Percentiles rank a stretch among this genome's conserved stretches.
phyloP scores from a whole-genome alignment of 2,329 filamentous ascomycete species.

The Fusarium solani-melongenae region DNA sequence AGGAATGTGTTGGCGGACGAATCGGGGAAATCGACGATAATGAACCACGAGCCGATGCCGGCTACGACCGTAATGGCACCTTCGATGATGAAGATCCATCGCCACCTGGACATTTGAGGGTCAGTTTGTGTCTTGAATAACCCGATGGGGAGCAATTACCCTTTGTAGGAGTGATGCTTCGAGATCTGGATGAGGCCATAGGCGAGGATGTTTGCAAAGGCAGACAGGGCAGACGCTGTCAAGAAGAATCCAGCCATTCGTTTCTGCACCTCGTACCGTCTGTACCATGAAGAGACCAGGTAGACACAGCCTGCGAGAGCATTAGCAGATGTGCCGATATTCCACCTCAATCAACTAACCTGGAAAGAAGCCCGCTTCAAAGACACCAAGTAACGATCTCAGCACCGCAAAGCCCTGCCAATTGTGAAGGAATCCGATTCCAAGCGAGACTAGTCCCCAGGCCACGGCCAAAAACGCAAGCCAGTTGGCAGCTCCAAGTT shows the following conservation, averaged over 20 bases:
- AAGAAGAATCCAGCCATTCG: conserved; percentile 26
- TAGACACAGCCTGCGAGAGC: conserved; percentile 10
- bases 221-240: conserved; percentile 10
- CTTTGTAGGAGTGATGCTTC: conserved; percentile 21
- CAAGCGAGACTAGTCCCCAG: conserved; percentile 23
- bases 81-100: conserved; percentile 34
- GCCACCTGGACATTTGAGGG: conserved; percentile 6
- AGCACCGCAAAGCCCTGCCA: conserved; percentile 20
- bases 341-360: neutral
- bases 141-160: neutral
- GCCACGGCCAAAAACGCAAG: conserved; percentile 21
- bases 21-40: conserved; percentile 34
- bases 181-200: conserved; percentile 27
- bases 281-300: conserved; percentile 27
- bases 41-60: conserved; percentile 28
- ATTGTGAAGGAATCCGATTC: conserved; percentile 21
- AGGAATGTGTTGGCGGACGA: conserved; percentile 25
- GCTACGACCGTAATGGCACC: conserved; percentile 24
- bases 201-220: conserved; percentile 29
- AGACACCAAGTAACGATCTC: conserved; percentile 15
- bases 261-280: conserved; percentile 26
- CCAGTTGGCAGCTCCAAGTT: conserved; percentile 29
- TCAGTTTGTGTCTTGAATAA: neutral
- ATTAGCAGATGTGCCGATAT: neutral
- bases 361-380: conserved; percentile 32